Percentiles rank a stretch among this genome's conserved stretches.
These are phyloP conservation scores for Colletotrichum cordylinicola DNA, from an alignment of 2,329 filamentous ascomycete species.

Conservation along the genomic window DNA sequence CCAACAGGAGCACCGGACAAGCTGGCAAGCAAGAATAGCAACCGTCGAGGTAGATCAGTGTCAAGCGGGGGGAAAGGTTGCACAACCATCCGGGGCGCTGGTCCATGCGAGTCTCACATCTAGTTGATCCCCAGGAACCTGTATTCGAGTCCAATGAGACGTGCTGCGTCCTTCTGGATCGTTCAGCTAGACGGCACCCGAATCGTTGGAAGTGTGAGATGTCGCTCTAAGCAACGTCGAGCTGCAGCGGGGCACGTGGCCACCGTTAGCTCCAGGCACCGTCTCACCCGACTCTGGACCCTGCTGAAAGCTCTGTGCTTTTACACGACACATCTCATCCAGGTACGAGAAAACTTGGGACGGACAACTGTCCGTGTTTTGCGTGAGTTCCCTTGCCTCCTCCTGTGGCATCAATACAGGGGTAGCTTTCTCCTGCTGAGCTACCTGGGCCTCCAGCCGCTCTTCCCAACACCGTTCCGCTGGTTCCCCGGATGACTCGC, in stretches of 20 bases:
- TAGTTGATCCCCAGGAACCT: background rate
- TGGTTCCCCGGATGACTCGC: background rate
- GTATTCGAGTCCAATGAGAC: background rate
- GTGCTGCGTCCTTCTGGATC: background rate
- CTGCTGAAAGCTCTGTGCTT: background rate
- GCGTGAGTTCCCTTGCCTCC: background rate
- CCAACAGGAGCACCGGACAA: background rate
- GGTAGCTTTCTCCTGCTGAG: background rate
- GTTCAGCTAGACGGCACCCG: background rate
- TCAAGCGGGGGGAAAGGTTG: background rate
- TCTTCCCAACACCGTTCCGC: background rate
- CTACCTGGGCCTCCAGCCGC: background rate
- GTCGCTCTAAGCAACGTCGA: background rate
- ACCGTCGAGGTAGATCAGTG: background rate
- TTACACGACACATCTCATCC: background rate
- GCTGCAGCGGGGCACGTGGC: background rate
- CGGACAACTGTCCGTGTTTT: background rate
- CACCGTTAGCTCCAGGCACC: background rate
- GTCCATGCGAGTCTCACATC: background rate
- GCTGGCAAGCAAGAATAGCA: background rate
- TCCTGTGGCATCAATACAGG: background rate
- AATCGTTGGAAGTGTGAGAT: background rate
- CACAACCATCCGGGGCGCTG: background rate
- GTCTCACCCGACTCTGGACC: background rate
- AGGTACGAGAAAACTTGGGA: conserved; percentile 12